Conservation (phyloP, 2,329 filamentous ascomycete genomes). For the Aspergillus puulaauensis region DNA sequence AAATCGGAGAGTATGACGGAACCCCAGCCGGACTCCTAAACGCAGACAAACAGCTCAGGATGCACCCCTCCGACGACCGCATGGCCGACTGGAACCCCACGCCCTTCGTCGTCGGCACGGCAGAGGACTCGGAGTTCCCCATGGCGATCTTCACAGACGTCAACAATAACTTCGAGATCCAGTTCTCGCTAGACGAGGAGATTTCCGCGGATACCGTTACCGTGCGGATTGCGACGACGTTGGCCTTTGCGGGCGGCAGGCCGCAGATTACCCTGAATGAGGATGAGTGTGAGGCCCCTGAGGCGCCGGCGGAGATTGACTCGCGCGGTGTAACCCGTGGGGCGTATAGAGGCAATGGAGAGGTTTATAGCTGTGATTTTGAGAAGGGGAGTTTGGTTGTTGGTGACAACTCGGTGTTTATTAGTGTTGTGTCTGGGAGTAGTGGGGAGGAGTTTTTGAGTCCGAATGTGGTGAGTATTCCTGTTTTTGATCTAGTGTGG, state of each 20-base stretch:
- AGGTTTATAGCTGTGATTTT: constrained; percentile 2
- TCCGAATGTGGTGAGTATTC: constrained; percentile 2
- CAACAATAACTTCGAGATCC: constrained; percentile 2
- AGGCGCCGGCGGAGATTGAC: not conserved
- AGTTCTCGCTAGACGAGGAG: not conserved
- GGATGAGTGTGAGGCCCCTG: not conserved
- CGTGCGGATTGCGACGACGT: constrained; percentile 4
- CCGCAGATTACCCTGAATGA: constrained; percentile 8
- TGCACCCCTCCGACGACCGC: constrained; percentile 9
- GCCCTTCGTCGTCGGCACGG: not conserved
- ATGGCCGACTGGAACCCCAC: constrained; percentile 5
- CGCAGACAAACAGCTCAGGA: not conserved
- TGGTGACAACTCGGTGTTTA: constrained; percentile 1
- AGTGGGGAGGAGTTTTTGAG: constrained; percentile 5
- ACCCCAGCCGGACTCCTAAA: constrained; percentile 2
- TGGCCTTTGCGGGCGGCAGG: not conserved
- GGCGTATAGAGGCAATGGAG: constrained; percentile 4
- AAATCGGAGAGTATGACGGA: constrained; percentile 7
- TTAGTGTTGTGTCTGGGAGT: not conserved
- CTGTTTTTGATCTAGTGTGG: not conserved
- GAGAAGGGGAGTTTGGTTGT: not conserved
- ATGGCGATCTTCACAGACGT: not conserved
- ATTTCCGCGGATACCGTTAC: not conserved
- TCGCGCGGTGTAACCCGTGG: constrained; percentile 4
- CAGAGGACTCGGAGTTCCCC: not conserved